phyloP scores from a whole-genome alignment of 305 asterid genomes.

The Solanum hybrid region DNA sequence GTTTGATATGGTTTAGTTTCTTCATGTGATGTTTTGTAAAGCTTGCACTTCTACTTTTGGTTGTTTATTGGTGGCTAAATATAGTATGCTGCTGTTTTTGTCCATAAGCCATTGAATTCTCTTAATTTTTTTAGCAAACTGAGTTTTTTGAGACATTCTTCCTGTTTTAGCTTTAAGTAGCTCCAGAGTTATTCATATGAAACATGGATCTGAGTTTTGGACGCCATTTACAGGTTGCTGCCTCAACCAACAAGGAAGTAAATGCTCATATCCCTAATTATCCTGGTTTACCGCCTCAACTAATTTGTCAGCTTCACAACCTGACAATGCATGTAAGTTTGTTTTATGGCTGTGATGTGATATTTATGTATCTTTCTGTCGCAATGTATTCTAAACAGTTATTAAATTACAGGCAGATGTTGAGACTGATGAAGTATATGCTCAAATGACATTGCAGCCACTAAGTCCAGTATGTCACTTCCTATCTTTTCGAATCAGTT shows the following conservation, averaged over 20 bases:
- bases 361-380: background rate
- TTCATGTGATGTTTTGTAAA: background rate
- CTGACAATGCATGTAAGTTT: slow-evolving; percentile 90
- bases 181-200: background rate
- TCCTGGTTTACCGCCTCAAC: slow-evolving; percentile 87
- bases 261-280: slow-evolving; percentile 77
- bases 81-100: background rate
- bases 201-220: background rate
- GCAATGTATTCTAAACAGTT: background rate
- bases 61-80: background rate
- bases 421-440: slow-evolving; percentile 93
- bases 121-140: background rate
- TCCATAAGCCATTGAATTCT: background rate
- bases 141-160: background rate
- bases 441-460: slow-evolving; percentile 96
- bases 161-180: background rate
- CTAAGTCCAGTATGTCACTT: slow-evolving; percentile 55
- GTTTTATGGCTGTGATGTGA: background rate
- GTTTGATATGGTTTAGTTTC: background rate
- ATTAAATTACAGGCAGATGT: slow-evolving; percentile 68
- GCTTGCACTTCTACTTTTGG: background rate
- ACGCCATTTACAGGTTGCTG: slow-evolving; percentile 53
- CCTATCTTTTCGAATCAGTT: background rate
- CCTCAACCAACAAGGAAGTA: slow-evolving; percentile 89
- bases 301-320: slow-evolving; percentile 91